A percentile compares a stretch with the other conserved stretches of the same genome.
Conservation (phyloP, 805 yeast genomes). For the Huiozyma naganishii region DNA sequence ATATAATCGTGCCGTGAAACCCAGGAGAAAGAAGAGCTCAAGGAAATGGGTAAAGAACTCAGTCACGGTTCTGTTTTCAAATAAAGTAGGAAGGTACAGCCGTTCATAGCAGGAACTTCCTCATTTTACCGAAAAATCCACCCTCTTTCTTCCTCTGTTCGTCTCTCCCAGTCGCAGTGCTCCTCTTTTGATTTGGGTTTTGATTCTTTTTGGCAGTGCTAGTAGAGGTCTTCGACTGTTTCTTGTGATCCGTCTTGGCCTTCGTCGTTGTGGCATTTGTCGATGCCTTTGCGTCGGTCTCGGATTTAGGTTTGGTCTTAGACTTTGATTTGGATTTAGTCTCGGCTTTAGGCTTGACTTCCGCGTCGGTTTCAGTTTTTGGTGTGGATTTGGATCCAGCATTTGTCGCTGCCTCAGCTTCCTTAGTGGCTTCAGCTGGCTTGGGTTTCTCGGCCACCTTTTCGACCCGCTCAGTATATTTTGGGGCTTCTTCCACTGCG, state of each 20-base stretch:
- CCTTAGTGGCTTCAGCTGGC: neutral
- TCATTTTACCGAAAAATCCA: conserved; percentile 1
- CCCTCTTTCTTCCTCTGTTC: neutral
- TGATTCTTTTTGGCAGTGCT: neutral
- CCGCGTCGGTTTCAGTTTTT: neutral
- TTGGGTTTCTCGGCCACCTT: neutral
- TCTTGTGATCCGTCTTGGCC: neutral
- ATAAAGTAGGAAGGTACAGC: too few relatives aligned
- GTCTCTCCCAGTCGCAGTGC: too few relatives aligned
- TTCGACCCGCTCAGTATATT: neutral
- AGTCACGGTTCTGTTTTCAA: neutral
- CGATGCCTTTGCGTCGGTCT: neutral
- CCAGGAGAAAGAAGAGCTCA: neutral
- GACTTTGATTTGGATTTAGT: neutral
- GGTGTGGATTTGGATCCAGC: neutral
- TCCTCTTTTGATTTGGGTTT: neutral
- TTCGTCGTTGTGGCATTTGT: neutral
- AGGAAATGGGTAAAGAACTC: neutral
- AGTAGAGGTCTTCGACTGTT: neutral
- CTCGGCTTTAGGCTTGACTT: neutral
- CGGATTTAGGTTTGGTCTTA: neutral
- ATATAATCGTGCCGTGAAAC: neutral
- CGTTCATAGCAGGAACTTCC: neutral
- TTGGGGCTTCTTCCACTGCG: neutral
- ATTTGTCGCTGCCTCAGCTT: neutral